Conservation (phyloP, 2,329 filamentous ascomycete genomes). For the Triangularia setosa region DNA sequence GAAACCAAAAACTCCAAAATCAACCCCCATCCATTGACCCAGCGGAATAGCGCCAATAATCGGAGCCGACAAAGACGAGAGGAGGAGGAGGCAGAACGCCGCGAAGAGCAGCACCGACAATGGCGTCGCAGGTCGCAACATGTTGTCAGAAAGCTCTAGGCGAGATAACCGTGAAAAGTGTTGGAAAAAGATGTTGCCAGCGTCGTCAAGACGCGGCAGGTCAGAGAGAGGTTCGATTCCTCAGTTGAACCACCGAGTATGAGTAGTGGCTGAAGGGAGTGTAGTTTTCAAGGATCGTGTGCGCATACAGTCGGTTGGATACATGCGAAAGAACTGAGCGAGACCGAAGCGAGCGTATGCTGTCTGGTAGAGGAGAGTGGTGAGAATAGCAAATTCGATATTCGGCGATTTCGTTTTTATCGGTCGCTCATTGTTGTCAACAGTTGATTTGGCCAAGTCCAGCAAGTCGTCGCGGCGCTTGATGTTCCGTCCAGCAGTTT, state of each 20-base stretch:
- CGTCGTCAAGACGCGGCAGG: slow-evolving; percentile 44
- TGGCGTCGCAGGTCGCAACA: slow-evolving; percentile 90
- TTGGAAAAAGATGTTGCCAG: slow-evolving; percentile 30
- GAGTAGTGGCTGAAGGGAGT: neutral
- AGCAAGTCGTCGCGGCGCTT: neutral
- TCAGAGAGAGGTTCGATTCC: slow-evolving; percentile 15
- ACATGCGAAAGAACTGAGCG: slow-evolving; percentile 17
- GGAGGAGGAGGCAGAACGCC: slow-evolving; percentile 79
- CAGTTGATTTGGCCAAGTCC: slow-evolving; percentile 2
- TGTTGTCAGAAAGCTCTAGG: slow-evolving; percentile 42
- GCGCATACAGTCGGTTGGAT: neutral
- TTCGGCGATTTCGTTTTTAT: slow-evolving; percentile 8
- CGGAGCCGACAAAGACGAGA: slow-evolving; percentile 87
- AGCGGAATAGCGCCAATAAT: slow-evolving; percentile 83
- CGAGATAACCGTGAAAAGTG: neutral
- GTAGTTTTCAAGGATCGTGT: neutral
- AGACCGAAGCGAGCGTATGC: slow-evolving; percentile 12
- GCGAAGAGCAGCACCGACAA: slow-evolving; percentile 78
- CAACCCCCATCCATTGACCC: slow-evolving; percentile 69
- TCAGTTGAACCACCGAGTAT: neutral
- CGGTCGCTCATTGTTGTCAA: slow-evolving; percentile 6
- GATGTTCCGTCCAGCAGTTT: slow-evolving; percentile 13
- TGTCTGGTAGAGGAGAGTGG: neutral
- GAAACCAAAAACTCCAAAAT: slow-evolving; percentile 90
- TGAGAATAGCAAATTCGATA: neutral